Conservation (phyloP, 2,329 filamentous ascomycete species). For the Fusarium buxicola region DNA sequence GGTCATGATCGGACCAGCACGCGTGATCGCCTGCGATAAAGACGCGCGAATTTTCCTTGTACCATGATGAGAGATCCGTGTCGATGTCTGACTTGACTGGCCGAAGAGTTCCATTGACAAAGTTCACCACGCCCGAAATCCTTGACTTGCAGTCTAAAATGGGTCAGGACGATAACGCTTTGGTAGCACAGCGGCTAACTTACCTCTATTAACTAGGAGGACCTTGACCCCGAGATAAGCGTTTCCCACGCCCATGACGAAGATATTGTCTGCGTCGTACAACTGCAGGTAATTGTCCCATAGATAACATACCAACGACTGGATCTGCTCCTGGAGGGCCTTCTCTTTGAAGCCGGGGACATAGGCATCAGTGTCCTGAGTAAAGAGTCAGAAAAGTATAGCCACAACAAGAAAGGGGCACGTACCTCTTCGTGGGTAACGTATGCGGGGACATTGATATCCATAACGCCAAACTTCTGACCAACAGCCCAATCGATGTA, state of each 20-base stretch:
- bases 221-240: slow-evolving; percentile 87
- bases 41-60: slow-evolving; percentile 82
- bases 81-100: slow-evolving; percentile 84
- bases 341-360: slow-evolving; percentile 59
- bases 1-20: slow-evolving; percentile 76
- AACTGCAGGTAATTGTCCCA: slow-evolving; percentile 98
- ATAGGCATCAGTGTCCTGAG: slow-evolving; percentile 61
- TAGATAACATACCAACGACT: slow-evolving; percentile 84
- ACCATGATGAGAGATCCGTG: slow-evolving; percentile 81
- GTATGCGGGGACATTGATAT: slow-evolving; percentile 89
- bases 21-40: slow-evolving; percentile 81
- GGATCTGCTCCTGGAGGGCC: slow-evolving; percentile 68
- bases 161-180: slow-evolving; percentile 23
- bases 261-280: slow-evolving; percentile 77
- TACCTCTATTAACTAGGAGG: slow-evolving; percentile 81
- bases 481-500: slow-evolving; percentile 87
- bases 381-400: slow-evolving; percentile 26
- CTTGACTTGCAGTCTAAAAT: slow-evolving; percentile 70
- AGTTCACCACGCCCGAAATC: slow-evolving; percentile 81
- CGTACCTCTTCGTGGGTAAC: slow-evolving; percentile 71
- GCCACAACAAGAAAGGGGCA: slow-evolving; percentile 35
- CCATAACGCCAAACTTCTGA: slow-evolving; percentile 86
- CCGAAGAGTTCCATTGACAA: slow-evolving; percentile 81
- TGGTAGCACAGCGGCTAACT: slow-evolving; percentile 18
- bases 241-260: slow-evolving; percentile 90